Evolutionary conservation across 345 rosid species (phyloP), one percentile per base, ranked within the genome.

Genomic region (Salix dunnii): DNA sequence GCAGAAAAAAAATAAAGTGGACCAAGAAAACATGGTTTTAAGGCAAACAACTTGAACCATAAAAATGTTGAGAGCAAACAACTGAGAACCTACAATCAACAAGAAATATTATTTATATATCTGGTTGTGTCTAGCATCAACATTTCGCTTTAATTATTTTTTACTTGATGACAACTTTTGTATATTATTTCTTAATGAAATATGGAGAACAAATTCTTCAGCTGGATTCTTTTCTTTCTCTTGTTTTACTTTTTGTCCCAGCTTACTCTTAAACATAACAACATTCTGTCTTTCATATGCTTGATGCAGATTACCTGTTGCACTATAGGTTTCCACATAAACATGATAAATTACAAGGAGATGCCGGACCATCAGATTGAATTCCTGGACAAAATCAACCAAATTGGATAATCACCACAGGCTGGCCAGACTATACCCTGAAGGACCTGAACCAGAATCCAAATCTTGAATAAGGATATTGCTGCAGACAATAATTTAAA

Each of bases 291-390:
- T 61, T 31, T 30, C 48, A 42, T 36, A 70, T 62, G 21, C 42
- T 36, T 38, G 46, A 73, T 76, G 74, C 62, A 67, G 42, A 68
- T 82, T 76, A 80, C 86, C 80, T 73, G 74, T 42, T 73, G 58
- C 68, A 83, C 30, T 69, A 80, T 25, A 65, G 66, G 70, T 55
- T 70, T 73, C 63, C 51, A 72, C 80, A 71, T 55, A 61, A 63
- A 78, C 49, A 77, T 43, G 67, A 62, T 27, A 70, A n/a, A 73
- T 42, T 69, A 83, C 77, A 76, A 73, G 77, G 76, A 75, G 82
- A 71, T 7, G 49, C 61, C 20, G 40, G 33, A 70, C n/a, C 61
- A 74, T 43, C 73, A 17, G 4, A 65, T 70, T 11, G 31, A 71
- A 30, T 74, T 75, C 73, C 76, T n/a, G 28, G 48, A 51, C 67